Percentiles rank a stretch among this genome's conserved stretches.
Evolutionary conservation across 1,284 basidiomycete genomes (phyloP).

Genomic region (Pisolithus thermaeus): DNA sequence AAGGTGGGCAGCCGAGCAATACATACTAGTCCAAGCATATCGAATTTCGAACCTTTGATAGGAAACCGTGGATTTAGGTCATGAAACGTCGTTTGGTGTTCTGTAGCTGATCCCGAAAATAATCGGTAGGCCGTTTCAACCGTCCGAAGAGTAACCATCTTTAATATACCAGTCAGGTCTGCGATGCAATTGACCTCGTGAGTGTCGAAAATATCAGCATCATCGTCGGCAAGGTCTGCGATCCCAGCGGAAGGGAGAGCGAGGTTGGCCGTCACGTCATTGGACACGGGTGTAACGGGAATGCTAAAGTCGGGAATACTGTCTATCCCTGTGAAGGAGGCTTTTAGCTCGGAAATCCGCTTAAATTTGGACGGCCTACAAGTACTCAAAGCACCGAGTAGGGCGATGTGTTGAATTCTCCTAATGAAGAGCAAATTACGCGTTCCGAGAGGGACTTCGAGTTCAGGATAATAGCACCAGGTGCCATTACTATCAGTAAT

Average conservation of each 20-base stretch:
- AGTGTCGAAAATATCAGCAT: slow-evolving; percentile 1
- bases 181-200: slow-evolving; percentile 1
- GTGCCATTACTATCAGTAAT: background rate
- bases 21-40: slow-evolving; percentile 10
- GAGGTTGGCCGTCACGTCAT: slow-evolving; percentile 2
- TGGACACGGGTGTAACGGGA: background rate
- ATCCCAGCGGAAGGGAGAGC: slow-evolving; percentile 3
- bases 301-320: slow-evolving; percentile 2
- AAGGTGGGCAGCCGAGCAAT: background rate
- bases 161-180: slow-evolving; percentile 7
- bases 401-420: slow-evolving; percentile 3
- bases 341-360: background rate
- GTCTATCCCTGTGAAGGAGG: slow-evolving; percentile 1
- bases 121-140: slow-evolving; percentile 2
- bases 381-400: background rate
- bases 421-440: slow-evolving; percentile 6
- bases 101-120: background rate
- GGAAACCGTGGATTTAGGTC: slow-evolving; percentile 5
- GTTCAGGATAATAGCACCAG: slow-evolving; percentile 7
- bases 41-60: slow-evolving; percentile 4
- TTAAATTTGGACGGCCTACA: slow-evolving; percentile 3
- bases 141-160: slow-evolving; percentile 8
- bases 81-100: background rate
- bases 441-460: slow-evolving; percentile 3
- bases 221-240: background rate